These are phyloP conservation scores for Suillus bovinus DNA, from an alignment of 768 basidiomycete species.

Conservation along the genomic window DNA sequence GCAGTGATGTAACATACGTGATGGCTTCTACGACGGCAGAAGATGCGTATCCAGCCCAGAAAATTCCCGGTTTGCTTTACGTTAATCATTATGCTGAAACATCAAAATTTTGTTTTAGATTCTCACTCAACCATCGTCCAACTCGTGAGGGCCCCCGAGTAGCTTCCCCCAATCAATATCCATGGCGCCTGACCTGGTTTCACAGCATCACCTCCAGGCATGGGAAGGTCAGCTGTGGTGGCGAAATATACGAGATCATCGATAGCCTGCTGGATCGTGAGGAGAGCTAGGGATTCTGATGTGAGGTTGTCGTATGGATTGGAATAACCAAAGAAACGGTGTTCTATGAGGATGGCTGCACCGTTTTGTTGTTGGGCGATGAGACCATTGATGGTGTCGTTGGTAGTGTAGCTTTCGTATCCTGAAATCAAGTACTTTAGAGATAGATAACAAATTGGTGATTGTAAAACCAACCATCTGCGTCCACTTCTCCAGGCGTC, in stretches of 20 bases:
- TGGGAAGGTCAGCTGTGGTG: constrained; percentile 64
- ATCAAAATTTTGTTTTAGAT: neutral
- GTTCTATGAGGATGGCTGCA: constrained; percentile 66
- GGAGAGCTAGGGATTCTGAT: constrained; percentile 53
- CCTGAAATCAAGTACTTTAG: constrained; percentile 14
- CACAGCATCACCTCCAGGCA: constrained; percentile 63
- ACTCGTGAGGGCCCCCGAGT: constrained; percentile 50
- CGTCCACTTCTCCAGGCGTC: constrained; percentile 68
- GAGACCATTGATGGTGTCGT: constrained; percentile 59
- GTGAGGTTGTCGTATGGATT: constrained; percentile 65
- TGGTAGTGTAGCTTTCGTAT: constrained; percentile 57
- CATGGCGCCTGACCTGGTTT: constrained; percentile 50
- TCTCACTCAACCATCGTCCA: constrained; percentile 71
- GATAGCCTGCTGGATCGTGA: constrained; percentile 74
- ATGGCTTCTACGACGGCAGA: constrained; percentile 49
- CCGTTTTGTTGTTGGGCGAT: constrained; percentile 68
- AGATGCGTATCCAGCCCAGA: constrained; percentile 45
- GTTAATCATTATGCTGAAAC: neutral
- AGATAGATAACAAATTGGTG: neutral
- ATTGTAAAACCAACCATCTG: constrained; percentile 33
- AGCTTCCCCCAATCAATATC: constrained; percentile 46
- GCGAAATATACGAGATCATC: constrained; percentile 74
- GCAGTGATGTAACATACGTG: constrained; percentile 28
- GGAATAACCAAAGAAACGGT: constrained; percentile 76
- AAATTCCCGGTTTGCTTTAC: constrained; percentile 39